These are phyloP conservation scores for Pseudocercospora eumusae DNA, from an alignment of 2,329 filamentous ascomycete genomes.

Conservation along the genomic window DNA sequence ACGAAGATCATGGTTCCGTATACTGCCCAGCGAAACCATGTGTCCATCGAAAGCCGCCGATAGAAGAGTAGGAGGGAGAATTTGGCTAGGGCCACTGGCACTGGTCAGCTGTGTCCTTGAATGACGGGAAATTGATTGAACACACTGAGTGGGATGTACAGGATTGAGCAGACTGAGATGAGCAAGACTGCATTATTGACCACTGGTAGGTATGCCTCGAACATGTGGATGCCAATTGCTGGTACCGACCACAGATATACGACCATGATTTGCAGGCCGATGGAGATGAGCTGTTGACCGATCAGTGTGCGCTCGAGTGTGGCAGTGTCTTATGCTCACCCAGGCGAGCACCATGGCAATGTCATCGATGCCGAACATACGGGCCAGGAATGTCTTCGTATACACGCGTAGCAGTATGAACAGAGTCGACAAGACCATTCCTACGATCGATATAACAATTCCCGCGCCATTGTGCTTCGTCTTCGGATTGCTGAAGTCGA, in stretches of 20 bases:
- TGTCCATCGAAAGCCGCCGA: constrained; percentile 17
- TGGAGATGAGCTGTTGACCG: constrained; percentile 18
- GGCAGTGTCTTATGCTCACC: constrained; percentile 10
- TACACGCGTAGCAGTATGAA: constrained; percentile 20
- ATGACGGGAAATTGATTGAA: too few species aligned
- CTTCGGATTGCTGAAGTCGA: constrained; percentile 17
- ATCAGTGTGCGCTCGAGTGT: background rate
- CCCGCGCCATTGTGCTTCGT: constrained; percentile 17
- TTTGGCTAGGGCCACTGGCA: constrained; percentile 20
- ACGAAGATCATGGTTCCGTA: constrained; percentile 19
- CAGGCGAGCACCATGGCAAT: constrained; percentile 20
- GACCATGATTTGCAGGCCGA: constrained; percentile 20
- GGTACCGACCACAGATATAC: constrained; percentile 14
- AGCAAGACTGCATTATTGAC: constrained; percentile 14
- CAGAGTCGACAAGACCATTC: constrained; percentile 21
- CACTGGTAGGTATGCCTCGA: constrained; percentile 11
- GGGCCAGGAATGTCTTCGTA: constrained; percentile 22
- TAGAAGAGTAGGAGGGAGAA: constrained; percentile 25
- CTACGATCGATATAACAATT: constrained; percentile 19
- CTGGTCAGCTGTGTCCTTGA: background rate
- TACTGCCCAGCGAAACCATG: constrained; percentile 21
- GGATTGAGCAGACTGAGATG: constrained; percentile 19
- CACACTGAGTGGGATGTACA: constrained; percentile 17
- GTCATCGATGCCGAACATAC: constrained; percentile 23
- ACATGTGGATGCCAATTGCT: constrained; percentile 22